Percentiles rank a stretch among this genome's conserved stretches.
Evolutionary conservation across 306 rosid species (phyloP).

Genomic region (Lotus japonicus): DNA sequence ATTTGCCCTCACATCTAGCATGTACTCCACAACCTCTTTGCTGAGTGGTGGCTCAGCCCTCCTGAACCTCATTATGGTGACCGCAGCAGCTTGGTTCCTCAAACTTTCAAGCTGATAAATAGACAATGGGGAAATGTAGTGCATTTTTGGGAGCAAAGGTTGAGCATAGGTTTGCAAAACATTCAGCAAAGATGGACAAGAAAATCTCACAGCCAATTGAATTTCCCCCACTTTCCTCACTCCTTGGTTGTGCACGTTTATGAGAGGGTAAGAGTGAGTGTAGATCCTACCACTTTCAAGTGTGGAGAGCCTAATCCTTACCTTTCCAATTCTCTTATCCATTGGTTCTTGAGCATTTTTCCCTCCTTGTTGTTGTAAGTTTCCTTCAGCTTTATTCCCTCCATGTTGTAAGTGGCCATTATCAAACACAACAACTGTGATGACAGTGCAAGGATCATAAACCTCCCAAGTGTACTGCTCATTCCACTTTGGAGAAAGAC

Average conservation of each 20-base stretch:
- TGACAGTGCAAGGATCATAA: conserved; percentile 46
- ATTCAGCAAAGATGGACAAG: conserved; percentile 36
- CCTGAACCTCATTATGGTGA: conserved; percentile 14
- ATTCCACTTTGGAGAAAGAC: conserved; percentile 38
- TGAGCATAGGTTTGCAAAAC: conserved; percentile 31
- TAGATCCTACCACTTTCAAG: conserved; percentile 35
- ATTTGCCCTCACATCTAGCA: conserved; percentile 35
- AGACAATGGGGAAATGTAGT: conserved; percentile 32
- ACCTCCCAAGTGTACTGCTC: conserved; percentile 41
- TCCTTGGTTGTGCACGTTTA: conserved; percentile 19
- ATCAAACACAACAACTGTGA: conserved; percentile 44
- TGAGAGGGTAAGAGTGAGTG: conserved; percentile 38
- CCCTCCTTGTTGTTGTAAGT: neutral
- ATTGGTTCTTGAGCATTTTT: neutral
- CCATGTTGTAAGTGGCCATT: conserved; percentile 30
- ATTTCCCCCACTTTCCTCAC: conserved; percentile 30
- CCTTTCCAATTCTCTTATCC: conserved; percentile 38
- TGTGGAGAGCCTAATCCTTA: conserved; percentile 41
- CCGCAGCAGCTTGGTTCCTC: conserved; percentile 31
- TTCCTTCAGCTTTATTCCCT: neutral
- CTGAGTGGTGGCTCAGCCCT: conserved; percentile 31
- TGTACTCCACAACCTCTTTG: conserved; percentile 38
- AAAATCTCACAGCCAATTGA: conserved; percentile 48
- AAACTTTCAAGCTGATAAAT: conserved; percentile 32
- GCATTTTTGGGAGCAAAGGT: conserved; percentile 39